Evolutionary conservation across 257 asterid genomes (phyloP), one percentile per base, ranked within the genome.

Genomic region (Galeopsis tetrahit): DNA sequence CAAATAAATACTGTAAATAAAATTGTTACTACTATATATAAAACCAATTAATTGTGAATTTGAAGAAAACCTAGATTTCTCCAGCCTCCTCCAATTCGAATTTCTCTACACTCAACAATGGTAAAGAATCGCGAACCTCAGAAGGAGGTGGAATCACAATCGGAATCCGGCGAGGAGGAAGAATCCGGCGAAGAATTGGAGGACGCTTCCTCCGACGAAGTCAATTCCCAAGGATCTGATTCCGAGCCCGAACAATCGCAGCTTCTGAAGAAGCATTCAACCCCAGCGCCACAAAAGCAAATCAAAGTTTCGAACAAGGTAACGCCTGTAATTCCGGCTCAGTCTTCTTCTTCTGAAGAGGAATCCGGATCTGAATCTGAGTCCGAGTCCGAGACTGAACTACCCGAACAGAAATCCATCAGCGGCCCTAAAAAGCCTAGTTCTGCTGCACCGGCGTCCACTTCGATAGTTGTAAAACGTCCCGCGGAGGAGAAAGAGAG

Each of bases 381-480:
- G 2, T 43, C 87, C 1, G 85, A 71, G 1, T 40, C 81, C 10
- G 78, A 83, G 78, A 81, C 57, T 67, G 49, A 44, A 43, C 84
- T 82, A n/a, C 36, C 71, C 78, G 78, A n/a, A 6, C 80, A 28
- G 56, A 81, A 79, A 43, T 21, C 80, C 6, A 72, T 52, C 14
- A 4, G 34, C 33, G 74, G 68, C 32, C 49, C 76, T 10, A 80
- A 32, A 42, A 83, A 78, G 49, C 53, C 76, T 34, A 63, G 73
- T 77, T 75, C 92, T 42, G 34, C 71, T 3, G 0, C 84, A 1
- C 77, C 62, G 4, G 73, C 77, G 2, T 68, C 73, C 14, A 69
- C 85, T 10, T 82, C 88, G 11, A 4, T 65, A 8, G 73, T 83
- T 5, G 69, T 62, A 0, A 89, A 89, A 64, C 85, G 95, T 2